These are phyloP conservation scores for Tillandsia leiboldiana DNA, from an alignment of 176 grass and related monocot genomes.

Conservation along the genomic window DNA sequence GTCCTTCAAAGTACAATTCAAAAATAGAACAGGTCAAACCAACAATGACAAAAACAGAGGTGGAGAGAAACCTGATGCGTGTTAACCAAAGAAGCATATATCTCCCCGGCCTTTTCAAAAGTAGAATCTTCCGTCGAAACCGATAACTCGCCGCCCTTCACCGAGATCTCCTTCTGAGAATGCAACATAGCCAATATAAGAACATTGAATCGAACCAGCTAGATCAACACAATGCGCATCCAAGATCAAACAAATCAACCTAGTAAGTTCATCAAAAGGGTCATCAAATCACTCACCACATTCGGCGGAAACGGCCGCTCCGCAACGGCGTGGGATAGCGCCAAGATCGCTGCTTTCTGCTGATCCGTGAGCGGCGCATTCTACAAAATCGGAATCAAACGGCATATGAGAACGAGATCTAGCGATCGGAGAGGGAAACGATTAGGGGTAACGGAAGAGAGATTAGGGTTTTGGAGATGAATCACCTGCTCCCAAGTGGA, in stretches of 20 bases:
- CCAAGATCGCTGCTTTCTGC: conserved; percentile 84
- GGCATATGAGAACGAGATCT: conserved; percentile 13
- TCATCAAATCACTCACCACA: conserved; percentile 36
- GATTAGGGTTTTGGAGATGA: background rate
- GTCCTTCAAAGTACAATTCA: background rate
- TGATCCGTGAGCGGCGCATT: conserved; percentile 79
- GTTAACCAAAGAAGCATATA: conserved; percentile 79
- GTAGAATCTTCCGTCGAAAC: conserved; percentile 37
- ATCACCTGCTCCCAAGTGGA: conserved; percentile 85
- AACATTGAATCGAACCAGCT: background rate
- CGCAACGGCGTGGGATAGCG: conserved; percentile 61
- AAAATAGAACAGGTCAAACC: background rate
- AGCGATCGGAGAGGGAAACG: conserved; percentile 9
- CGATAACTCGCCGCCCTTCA: conserved; percentile 27
- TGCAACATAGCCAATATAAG: conserved; percentile 1
- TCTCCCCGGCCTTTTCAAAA: conserved; percentile 46
- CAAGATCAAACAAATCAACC: background rate
- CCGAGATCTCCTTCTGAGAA: conserved; percentile 45
- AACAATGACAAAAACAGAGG: conserved; percentile 5
- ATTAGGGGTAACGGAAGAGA: background rate
- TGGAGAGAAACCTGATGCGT: conserved; percentile 57
- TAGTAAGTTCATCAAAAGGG: background rate
- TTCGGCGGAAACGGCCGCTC: conserved; percentile 73
- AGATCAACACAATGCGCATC: background rate
- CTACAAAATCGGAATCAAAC: conserved; percentile 26